Evolutionary conservation across 1,284 basidiomycete species (phyloP).

Genomic region (Papiliotrema flavescens): DNA sequence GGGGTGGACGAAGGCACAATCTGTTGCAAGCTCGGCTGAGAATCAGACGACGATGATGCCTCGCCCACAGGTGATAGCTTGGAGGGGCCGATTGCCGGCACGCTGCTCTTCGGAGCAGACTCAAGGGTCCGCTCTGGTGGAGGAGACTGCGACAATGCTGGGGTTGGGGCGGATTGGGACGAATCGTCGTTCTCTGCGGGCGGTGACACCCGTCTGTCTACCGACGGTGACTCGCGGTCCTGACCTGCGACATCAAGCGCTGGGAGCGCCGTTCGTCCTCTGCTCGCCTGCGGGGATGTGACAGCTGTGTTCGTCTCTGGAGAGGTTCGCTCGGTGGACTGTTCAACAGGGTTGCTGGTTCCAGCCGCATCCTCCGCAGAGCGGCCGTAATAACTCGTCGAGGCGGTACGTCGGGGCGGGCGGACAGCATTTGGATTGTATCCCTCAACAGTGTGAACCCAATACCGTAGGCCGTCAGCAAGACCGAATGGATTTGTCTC

Average conservation of each 20-base stretch:
- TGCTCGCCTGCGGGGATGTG: too few relatives aligned
- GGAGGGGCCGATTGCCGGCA: background rate
- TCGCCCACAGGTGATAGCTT: conserved; percentile 1
- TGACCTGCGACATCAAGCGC: background rate
- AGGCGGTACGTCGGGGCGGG: conserved; percentile 18
- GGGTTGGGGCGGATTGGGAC: background rate
- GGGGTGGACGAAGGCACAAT: background rate
- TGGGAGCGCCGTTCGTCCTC: too few relatives aligned
- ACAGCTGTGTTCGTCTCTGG: too few relatives aligned
- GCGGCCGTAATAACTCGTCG: background rate
- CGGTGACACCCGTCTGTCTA: background rate
- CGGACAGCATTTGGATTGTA: conserved; percentile 59
- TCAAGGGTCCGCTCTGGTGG: background rate
- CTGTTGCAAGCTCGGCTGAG: background rate
- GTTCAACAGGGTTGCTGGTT: background rate
- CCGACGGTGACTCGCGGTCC: background rate
- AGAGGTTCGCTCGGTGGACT: background rate
- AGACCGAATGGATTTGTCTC: conserved; percentile 55
- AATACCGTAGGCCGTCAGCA: conserved; percentile 86
- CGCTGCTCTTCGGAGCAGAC: background rate
- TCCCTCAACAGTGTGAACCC: conserved; percentile 88
- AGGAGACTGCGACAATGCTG: background rate
- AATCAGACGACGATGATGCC: background rate
- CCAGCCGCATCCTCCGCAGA: background rate
- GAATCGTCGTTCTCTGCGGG: background rate